A percentile compares a stretch with the other conserved stretches of the same genome.
Evolutionary conservation across 495 filamentous ascomycete species (phyloP).

Genomic region (Aspergillus panamensis): DNA sequence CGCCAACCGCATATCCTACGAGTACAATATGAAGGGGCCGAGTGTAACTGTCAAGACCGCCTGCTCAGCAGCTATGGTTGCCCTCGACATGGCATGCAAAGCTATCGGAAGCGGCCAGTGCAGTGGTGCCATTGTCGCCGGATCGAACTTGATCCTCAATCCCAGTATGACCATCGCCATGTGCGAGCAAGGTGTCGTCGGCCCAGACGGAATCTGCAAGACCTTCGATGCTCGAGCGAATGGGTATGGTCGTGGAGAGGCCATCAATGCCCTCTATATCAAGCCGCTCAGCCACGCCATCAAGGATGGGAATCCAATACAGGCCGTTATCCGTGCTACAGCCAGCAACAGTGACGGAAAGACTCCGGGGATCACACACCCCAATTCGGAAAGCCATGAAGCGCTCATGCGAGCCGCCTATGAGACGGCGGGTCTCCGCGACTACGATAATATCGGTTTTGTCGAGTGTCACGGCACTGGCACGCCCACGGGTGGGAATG

Average conservation of each 20-base stretch:
- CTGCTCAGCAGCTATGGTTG: constrained; percentile 32
- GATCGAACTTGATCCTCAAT: constrained; percentile 36
- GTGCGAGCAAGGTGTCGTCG: constrained; percentile 28
- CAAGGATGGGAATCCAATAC: constrained; percentile 28
- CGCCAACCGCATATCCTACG: constrained; percentile 33
- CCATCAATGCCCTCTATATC: constrained; percentile 31
- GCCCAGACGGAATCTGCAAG: constrained; percentile 37
- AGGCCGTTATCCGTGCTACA: constrained; percentile 38
- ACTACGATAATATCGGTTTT: constrained; percentile 22
- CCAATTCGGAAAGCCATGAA: constrained; percentile 17
- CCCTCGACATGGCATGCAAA: constrained; percentile 27
- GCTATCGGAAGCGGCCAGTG: constrained; percentile 36
- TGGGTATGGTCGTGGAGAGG: constrained; percentile 64
- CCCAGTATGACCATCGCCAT: constrained; percentile 32
- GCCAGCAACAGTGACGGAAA: constrained; percentile 35
- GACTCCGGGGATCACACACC: constrained; percentile 8
- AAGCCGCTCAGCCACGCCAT: constrained; percentile 32
- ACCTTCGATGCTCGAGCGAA: constrained; percentile 59
- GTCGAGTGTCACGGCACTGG: constrained; percentile 46
- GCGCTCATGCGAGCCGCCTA: constrained; percentile 28
- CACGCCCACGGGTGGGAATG: constrained; percentile 13
- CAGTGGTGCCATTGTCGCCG: constrained; percentile 36
- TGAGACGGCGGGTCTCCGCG: constrained; percentile 22
- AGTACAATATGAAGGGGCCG: constrained; percentile 31
- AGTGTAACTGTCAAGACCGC: constrained; percentile 32